Conservation (phyloP, 768 basidiomycete species). For the Suillus brevipes region DNA sequence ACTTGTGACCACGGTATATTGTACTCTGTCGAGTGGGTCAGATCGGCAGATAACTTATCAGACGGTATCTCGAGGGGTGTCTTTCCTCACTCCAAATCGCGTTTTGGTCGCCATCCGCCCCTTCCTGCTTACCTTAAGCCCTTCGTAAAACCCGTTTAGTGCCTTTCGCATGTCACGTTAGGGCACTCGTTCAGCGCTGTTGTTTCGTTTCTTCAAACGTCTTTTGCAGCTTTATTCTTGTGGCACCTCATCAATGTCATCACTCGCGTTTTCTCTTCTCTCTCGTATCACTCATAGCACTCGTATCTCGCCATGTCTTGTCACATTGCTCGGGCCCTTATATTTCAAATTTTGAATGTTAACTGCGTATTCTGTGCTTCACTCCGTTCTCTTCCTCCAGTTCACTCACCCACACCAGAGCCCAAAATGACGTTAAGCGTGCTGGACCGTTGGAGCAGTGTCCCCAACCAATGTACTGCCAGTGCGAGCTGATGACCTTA, state of each 20-base stretch:
- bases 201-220: neutral
- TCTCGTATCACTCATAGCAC: neutral
- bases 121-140: neutral
- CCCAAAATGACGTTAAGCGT: too few relatives aligned
- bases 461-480: too few relatives aligned
- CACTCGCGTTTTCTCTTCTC: neutral
- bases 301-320: neutral
- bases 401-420: too few relatives aligned
- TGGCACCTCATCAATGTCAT: neutral
- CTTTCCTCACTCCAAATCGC: neutral
- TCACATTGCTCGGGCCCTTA: neutral
- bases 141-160: neutral
- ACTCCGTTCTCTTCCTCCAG: too few relatives aligned
- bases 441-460: too few relatives aligned
- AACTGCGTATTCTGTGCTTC: neutral
- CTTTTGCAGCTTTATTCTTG: neutral
- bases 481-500: too few relatives aligned
- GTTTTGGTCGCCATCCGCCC: neutral
- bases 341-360: neutral
- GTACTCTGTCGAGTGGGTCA: neutral
- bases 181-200: neutral
- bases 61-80: neutral
- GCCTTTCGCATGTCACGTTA: neutral
- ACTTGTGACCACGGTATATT: neutral
- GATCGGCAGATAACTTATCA: neutral